These are phyloP conservation scores for Ensete ventricosum DNA, from an alignment of 176 grass and related monocot genomes.

Conservation along the genomic window DNA sequence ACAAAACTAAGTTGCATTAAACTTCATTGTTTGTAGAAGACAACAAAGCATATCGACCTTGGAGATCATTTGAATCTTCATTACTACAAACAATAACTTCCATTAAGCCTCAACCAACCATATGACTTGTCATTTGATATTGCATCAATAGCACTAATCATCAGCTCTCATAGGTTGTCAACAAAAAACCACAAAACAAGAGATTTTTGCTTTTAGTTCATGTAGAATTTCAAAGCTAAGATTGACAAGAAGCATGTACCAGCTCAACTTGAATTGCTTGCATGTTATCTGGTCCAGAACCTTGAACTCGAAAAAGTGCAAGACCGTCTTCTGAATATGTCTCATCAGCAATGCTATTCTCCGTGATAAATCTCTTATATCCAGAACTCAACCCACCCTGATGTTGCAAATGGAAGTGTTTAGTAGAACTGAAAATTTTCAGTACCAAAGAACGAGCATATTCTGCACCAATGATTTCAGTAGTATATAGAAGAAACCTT, in stretches of 20 bases:
- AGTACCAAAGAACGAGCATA: background rate
- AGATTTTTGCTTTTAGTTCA: background rate
- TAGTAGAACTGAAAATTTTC: background rate
- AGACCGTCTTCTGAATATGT: constrained; percentile 73
- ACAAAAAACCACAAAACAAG: background rate
- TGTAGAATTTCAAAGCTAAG: background rate
- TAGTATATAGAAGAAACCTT: constrained; percentile 43
- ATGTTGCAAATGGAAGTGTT: constrained; percentile 13
- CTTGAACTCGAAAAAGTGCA: constrained; percentile 82
- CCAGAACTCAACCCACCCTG: constrained; percentile 84
- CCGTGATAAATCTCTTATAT: constrained; percentile 66
- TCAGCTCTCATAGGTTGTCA: too few species aligned
- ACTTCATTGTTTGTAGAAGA: too few species aligned
- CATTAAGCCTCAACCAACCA: too few species aligned
- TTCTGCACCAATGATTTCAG: constrained; percentile 5
- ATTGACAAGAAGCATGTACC: constrained; percentile 27
- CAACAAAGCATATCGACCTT: too few species aligned
- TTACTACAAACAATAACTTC: too few species aligned
- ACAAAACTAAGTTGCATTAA: too few species aligned
- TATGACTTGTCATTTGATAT: too few species aligned
- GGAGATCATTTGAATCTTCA: too few species aligned
- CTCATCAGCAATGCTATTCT: constrained; percentile 51
- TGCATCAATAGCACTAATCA: too few species aligned
- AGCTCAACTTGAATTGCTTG: constrained; percentile 92
- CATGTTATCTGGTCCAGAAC: constrained; percentile 88